Evolutionary conservation across 495 filamentous ascomycete genomes (phyloP).

Genomic region (Hyaloscypha finlandica): DNA sequence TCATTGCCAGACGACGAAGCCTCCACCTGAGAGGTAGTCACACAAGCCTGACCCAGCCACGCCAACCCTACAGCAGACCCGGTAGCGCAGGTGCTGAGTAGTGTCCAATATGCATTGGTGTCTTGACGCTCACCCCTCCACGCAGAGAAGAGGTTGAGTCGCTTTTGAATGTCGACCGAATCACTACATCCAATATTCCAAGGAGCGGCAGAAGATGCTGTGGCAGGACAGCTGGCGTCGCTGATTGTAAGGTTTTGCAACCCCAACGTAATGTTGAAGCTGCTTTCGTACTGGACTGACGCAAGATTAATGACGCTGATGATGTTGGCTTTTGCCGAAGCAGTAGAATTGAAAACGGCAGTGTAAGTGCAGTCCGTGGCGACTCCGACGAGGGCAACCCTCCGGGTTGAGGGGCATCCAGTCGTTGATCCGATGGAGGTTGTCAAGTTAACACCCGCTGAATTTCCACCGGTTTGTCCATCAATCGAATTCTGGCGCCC

Average conservation of each 20-base stretch:
- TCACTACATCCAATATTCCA: conserved; percentile 80
- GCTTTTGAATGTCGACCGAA: conserved; percentile 67
- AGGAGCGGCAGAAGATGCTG: conserved; percentile 59
- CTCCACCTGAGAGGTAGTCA: conserved; percentile 51
- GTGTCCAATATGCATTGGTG: conserved; percentile 88
- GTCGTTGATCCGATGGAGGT: conserved; percentile 76
- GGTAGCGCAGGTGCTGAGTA: conserved; percentile 84
- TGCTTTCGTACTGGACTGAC: conserved; percentile 81
- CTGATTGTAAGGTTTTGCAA: conserved; percentile 82
- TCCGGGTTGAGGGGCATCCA: conserved; percentile 85
- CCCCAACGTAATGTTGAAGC: conserved; percentile 92
- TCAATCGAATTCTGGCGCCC: conserved; percentile 60
- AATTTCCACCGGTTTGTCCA: conserved; percentile 57
- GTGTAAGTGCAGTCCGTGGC: conserved; percentile 92
- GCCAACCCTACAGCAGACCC: conserved; percentile 87
- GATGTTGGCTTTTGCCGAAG: conserved; percentile 65
- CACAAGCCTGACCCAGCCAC: conserved; percentile 90
- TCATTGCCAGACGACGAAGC: conserved; percentile 51
- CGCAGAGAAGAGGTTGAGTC: conserved; percentile 82
- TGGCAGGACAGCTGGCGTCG: conserved; percentile 65
- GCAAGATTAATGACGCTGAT: conserved; percentile 85
- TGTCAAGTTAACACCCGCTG: conserved; percentile 79
- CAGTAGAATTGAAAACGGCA: conserved; percentile 61
- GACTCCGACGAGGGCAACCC: conserved; percentile 88
- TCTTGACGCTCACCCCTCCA: conserved; percentile 79